Base-by-base conservation (phyloP, 352 stramenopile genomes). In the Phytophthora podocarpi region DNA sequence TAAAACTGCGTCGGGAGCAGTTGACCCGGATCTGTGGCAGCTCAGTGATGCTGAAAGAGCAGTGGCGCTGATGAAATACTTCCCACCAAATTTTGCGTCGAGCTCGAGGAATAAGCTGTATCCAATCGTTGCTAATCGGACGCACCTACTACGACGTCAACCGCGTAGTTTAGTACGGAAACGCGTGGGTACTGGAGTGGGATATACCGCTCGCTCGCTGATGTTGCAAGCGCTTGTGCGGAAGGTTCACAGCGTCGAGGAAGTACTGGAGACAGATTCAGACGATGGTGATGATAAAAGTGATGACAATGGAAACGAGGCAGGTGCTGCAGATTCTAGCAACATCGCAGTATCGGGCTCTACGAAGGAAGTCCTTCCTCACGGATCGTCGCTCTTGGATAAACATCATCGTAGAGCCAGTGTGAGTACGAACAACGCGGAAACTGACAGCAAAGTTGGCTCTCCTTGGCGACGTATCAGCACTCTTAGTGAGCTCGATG, bases 41-140 rank as follows among this genome's bases (percentile, higher is more conserved):
- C 59, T 93, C 3, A 90, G 72, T 24, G 84, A 91, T 13, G 68
- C 84, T n/a, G 84, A 93, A 48, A 64, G 59, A 43, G 67, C 77
- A 26, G 76, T 90, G 12, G 74, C 71, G 0, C 42, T 59, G 10
- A 60, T 70, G 6, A 82, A 78, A 32, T 93, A 87, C 35, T 74
- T 77, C 5, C 65, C 82, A 0, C 34, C 54, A 2, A 76, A 79
- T 16, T 87, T 84, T 39, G 42, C 49, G 24, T 30, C 36, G 55
- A 47, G 47, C 46, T 42, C 59, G 32, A 62, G 81, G 13, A 74
- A 80, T 21, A 59, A 70, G 3, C 56, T 90, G 16, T 60, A 65
- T 23, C 80, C 84, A 1, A 35, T 93, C 6, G 39, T 67, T 6
- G 72, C 56, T 9, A 82, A 66, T 60, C 76, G 71, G 7, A 46